phyloP scores from a whole-genome alignment of 2,329 filamentous ascomycete genomes.

The Fusarium setosum region DNA sequence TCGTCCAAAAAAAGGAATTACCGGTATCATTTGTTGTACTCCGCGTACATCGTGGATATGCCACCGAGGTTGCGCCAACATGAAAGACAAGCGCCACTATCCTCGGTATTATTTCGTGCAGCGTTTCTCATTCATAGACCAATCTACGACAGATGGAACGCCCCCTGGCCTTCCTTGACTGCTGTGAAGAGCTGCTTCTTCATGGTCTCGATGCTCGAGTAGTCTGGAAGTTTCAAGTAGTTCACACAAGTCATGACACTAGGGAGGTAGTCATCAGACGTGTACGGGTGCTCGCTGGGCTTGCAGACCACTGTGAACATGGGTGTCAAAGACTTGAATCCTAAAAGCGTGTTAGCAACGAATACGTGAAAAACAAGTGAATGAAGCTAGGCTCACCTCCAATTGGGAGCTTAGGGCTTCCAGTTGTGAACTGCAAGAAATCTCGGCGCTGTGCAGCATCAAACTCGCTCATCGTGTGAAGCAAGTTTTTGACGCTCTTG shows the following conservation, averaged over 20 bases:
- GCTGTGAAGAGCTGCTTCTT: constrained; percentile 83
- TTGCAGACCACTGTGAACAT: constrained; percentile 99
- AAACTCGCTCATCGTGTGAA: constrained; percentile 95
- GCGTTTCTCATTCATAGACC: constrained; percentile 4
- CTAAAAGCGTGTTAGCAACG: constrained; percentile 60
- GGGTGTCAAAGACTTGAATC: constrained; percentile 95
- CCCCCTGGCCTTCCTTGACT: constrained; percentile 95
- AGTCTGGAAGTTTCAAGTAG: constrained; percentile 97
- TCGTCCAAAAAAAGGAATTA: constrained; percentile 22
- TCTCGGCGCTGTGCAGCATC: constrained; percentile 81
- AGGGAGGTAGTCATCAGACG: constrained; percentile 96
- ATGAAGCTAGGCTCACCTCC: constrained; percentile 84
- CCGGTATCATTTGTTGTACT: constrained; percentile 16
- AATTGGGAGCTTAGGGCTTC: constrained; percentile 97
- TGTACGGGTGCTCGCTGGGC: constrained; percentile 93
- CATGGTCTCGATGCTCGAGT: constrained; percentile 82
- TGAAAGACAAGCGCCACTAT: neutral
- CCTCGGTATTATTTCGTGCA: constrained; percentile 6
- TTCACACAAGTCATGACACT: constrained; percentile 99
- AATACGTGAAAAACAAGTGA: neutral
- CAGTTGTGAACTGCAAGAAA: constrained; percentile 97
- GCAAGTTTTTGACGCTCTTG: constrained; percentile 90
- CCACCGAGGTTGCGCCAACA: neutral
- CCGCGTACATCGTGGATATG: neutral
- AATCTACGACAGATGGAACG: constrained; percentile 89